Percentiles rank a stretch among this genome's conserved stretches.
These are phyloP conservation scores for Kluyveromyces sp. DNA, from an alignment of 1,139 yeast species.

Conservation along the genomic window DNA sequence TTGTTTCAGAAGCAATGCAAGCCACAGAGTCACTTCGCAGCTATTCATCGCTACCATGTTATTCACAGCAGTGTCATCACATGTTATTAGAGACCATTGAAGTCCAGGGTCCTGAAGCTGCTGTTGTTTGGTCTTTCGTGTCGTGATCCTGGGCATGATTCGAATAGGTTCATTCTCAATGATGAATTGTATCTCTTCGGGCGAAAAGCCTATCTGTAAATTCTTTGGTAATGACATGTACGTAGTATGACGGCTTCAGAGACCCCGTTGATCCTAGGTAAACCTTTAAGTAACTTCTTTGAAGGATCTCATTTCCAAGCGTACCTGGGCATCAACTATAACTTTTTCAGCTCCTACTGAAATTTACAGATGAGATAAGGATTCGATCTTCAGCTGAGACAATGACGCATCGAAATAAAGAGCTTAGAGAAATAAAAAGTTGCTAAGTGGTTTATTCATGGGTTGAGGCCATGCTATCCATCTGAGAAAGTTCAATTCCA, in stretches of 20 bases:
- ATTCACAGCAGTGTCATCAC: slow-evolving; percentile 42
- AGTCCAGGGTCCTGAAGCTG: slow-evolving; percentile 1
- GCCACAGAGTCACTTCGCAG: slow-evolving; percentile 75
- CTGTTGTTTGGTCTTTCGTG: slow-evolving; percentile 17
- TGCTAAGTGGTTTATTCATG: too few relatives aligned
- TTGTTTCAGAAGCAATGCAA: slow-evolving; percentile 72
- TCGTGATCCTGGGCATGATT: slow-evolving; percentile 52
- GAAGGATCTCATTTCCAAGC: too few relatives aligned
- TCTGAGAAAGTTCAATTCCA: too few relatives aligned
- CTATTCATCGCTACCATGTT: slow-evolving; percentile 57
- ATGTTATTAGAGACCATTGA: slow-evolving; percentile 23
- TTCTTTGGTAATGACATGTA: slow-evolving; percentile 60
- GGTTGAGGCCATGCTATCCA: too few relatives aligned
- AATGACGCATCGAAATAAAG: too few relatives aligned
- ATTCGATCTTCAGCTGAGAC: too few relatives aligned
- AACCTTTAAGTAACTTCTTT: too few relatives aligned
- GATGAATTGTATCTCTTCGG: slow-evolving; percentile 73
- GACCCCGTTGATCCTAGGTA: too few relatives aligned
- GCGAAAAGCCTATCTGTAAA: slow-evolving; percentile 54
- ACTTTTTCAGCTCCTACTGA: too few relatives aligned
- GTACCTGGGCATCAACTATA: too few relatives aligned
- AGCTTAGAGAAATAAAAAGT: too few relatives aligned
- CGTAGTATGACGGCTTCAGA: background rate
- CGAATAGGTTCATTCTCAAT: slow-evolving; percentile 74
- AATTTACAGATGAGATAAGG: too few relatives aligned